These are phyloP conservation scores for Bruguiera sexangula DNA, from an alignment of 345 rosid genomes.

Conservation along the genomic window DNA sequence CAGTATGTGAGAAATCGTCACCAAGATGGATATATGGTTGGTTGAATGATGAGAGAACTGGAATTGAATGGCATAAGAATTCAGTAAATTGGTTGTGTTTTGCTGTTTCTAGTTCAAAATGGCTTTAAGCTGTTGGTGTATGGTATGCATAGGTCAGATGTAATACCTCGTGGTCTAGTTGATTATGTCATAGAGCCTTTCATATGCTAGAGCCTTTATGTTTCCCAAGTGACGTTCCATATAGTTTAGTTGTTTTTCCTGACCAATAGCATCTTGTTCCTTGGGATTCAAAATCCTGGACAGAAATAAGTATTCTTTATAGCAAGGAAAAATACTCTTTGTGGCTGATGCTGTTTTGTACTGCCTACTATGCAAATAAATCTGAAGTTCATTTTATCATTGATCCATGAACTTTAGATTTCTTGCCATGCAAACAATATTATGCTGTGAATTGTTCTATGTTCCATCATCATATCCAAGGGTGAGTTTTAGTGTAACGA, in stretches of 20 bases:
- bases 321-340: not conserved
- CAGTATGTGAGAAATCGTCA: not conserved
- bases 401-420: not conserved
- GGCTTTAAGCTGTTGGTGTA: no score
- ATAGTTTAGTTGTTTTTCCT: no score
- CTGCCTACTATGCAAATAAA: not conserved
- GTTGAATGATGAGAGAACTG: not conserved
- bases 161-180: no score
- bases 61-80: not conserved
- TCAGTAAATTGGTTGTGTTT: not conserved
- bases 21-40: not conserved
- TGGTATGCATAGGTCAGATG: no score
- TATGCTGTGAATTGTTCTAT: no score
- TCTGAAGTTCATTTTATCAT: not conserved
- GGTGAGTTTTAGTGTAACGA: no score
- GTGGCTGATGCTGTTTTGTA: not conserved
- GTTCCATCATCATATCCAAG: no score
- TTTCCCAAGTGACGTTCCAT: no score
- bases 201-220: no score
- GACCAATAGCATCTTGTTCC: no score
- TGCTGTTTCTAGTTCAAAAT: not conserved
- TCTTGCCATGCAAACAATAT: not conserved
- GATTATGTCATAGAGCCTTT: no score
- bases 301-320: not conserved
- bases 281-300: not conserved